A percentile compares a stretch with the other conserved stretches of the same genome.
These are phyloP conservation scores for Ustilago curta DNA, from an alignment of 1,284 basidiomycete species.

Conservation along the genomic window DNA sequence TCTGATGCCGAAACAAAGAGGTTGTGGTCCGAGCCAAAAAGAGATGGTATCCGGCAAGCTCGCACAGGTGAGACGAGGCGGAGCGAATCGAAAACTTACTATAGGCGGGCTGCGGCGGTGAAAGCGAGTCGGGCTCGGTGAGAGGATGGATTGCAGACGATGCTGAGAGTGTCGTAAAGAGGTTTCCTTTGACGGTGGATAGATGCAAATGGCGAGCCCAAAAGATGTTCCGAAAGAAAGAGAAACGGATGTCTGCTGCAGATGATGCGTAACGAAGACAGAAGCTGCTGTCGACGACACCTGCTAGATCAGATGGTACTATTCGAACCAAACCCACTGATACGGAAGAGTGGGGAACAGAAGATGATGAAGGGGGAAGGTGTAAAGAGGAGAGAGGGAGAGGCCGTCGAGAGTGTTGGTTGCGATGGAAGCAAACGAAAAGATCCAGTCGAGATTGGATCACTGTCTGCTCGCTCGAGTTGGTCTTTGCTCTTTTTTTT, in stretches of 20 bases:
- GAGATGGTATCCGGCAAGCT: no score
- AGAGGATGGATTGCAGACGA: neutral
- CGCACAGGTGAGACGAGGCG: no score
- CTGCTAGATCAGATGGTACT: no score
- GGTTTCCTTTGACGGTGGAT: no score
- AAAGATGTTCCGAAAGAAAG: neutral
- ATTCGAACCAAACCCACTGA: neutral
- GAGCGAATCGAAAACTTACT: no score
- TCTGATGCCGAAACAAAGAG: no score
- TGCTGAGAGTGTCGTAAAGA: conserved; percentile 1
- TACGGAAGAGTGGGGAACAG: neutral
- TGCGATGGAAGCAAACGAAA: conserved; percentile 1
- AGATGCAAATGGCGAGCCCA: neutral
- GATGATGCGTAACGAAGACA: neutral
- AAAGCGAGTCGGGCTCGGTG: no score
- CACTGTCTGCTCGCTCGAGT: no score
- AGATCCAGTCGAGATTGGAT: neutral
- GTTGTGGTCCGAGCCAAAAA: no score
- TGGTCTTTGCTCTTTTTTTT: no score
- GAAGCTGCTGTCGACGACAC: no score
- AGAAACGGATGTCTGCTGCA: neutral
- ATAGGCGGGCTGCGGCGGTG: no score
- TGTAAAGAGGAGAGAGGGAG: neutral
- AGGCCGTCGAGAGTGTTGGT: neutral
- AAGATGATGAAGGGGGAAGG: neutral